Conservation (phyloP, 164 flowering plant species). For the Stephania cephalantha region DNA sequence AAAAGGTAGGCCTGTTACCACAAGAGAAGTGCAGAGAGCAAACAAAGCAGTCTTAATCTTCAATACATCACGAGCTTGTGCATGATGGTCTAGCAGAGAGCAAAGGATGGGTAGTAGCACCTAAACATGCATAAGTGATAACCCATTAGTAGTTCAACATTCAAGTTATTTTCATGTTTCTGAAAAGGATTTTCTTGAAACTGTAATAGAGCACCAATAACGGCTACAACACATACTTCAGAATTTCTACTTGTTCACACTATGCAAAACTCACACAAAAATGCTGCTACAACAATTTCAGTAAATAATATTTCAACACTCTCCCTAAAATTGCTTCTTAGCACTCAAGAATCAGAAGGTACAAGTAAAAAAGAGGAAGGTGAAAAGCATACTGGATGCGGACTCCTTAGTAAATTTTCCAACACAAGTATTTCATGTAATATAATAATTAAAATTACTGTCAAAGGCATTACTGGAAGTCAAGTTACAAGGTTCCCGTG, state of each 20-base stretch:
- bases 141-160: neutral
- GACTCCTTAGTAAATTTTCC: neutral
- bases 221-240: neutral
- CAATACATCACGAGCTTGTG: constrained; percentile 32
- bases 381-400: neutral
- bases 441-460: neutral
- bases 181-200: neutral
- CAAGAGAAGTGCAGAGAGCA: constrained; percentile 74
- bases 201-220: neutral
- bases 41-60: constrained; percentile 71
- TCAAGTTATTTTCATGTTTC: neutral
- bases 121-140: constrained; percentile 27
- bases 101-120: constrained; percentile 53
- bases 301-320: neutral
- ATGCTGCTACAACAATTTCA: neutral
- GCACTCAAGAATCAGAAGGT: neutral
- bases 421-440: neutral
- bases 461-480: neutral
- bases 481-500: neutral
- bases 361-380: neutral
- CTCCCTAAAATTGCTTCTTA: neutral
- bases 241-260: neutral
- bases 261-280: neutral
- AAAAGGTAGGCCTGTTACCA: constrained; percentile 36
- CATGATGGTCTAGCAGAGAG: constrained; percentile 42